A percentile compares a stretch with the other conserved stretches of the same genome.
Conservation (phyloP, 2,329 filamentous ascomycete species). For the Stemphylium lycopersici region DNA sequence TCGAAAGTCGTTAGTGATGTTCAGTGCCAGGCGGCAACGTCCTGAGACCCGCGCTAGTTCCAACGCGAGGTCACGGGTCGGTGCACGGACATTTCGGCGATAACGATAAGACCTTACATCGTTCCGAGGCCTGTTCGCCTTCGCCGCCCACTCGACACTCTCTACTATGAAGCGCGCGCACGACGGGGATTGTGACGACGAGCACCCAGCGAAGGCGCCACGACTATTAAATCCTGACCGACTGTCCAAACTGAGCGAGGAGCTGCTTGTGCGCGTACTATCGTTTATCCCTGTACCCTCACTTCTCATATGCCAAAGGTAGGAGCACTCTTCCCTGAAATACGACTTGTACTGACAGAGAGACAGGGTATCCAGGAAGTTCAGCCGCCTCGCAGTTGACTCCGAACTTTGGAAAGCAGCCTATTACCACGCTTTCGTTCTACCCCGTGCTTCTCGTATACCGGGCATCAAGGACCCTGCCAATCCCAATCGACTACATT, state of each 20-base stretch:
- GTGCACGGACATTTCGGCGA: constrained; percentile 23
- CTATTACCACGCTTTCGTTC: constrained; percentile 87
- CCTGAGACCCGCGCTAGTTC: constrained; percentile 4
- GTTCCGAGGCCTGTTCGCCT: constrained; percentile 12
- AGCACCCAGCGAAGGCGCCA: constrained; percentile 54
- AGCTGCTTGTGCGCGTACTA: constrained; percentile 83
- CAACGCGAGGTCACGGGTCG: constrained; percentile 33
- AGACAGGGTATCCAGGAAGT: constrained; percentile 72
- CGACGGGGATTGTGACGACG: constrained; percentile 35
- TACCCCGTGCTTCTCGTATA: constrained; percentile 77
- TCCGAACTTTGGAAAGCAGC: constrained; percentile 89
- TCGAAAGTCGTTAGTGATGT: constrained; percentile 7
- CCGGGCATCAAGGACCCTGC: constrained; percentile 64
- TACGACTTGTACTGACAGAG: constrained; percentile 7
- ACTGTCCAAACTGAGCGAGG: constrained; percentile 79
- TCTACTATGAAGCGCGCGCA: constrained; percentile 47
- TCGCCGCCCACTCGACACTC: constrained; percentile 13
- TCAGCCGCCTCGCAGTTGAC: constrained; percentile 75
- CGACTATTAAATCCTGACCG: constrained; percentile 59
- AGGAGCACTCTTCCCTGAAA: constrained; percentile 16
- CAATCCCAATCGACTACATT: constrained; percentile 51
- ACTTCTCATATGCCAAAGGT: constrained; percentile 70
- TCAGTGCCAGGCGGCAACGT: constrained; percentile 12
- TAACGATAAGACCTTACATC: constrained; percentile 21
- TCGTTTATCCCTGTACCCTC: constrained; percentile 73